These are phyloP conservation scores for Tricholoma saponaceum DNA, from an alignment of 768 basidiomycete species.

Conservation along the genomic window DNA sequence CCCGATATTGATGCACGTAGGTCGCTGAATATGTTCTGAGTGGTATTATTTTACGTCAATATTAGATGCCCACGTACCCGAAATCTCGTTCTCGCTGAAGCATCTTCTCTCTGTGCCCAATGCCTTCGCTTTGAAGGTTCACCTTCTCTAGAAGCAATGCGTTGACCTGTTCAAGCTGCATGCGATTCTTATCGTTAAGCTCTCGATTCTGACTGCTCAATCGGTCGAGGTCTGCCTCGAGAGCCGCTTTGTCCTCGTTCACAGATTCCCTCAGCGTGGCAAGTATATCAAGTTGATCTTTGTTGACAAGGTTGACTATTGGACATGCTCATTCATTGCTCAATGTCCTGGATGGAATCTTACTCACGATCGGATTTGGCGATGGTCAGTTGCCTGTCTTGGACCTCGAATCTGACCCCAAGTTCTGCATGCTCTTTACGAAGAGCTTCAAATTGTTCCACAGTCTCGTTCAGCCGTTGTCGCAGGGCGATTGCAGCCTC, in stretches of 20 bases:
- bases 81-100: constrained; percentile 84
- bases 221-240: constrained; percentile 64
- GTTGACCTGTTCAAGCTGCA: constrained; percentile 90
- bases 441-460: constrained; percentile 72
- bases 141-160: constrained; percentile 88
- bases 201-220: constrained; percentile 68
- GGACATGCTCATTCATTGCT: neutral
- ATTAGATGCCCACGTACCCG: constrained; percentile 42
- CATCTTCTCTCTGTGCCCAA: constrained; percentile 83
- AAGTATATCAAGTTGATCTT: constrained; percentile 90
- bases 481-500: constrained; percentile 88
- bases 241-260: constrained; percentile 75
- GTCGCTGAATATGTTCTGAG: constrained; percentile 44
- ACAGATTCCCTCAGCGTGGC: constrained; percentile 83
- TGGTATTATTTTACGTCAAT: neutral
- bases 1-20: constrained; percentile 73
- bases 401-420: constrained; percentile 61
- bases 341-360: neutral
- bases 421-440: constrained; percentile 67
- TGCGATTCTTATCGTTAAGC: constrained; percentile 75
- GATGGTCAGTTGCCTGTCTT: constrained; percentile 67
- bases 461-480: constrained; percentile 81
- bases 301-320: constrained; percentile 87
- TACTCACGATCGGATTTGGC: constrained; percentile 81
- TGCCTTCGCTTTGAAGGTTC: constrained; percentile 84